Evolutionary conservation across 2,329 filamentous ascomycete genomes (phyloP), one percentile per base, ranked within the genome.

Genomic region (Colletotrichum agaves): DNA sequence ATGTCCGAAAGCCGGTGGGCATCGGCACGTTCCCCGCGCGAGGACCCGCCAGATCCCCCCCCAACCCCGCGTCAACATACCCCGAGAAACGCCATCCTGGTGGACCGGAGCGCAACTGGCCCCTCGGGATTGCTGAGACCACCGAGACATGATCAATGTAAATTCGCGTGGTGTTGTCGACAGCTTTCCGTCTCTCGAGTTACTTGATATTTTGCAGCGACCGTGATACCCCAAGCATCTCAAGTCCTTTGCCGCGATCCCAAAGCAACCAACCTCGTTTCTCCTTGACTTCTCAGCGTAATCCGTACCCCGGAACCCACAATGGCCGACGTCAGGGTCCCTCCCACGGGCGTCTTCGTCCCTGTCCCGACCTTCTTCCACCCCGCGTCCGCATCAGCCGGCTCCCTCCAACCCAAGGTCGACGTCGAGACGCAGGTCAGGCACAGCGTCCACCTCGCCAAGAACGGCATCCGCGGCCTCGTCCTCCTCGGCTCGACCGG

Each of bases 321-420:
- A 47, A 67, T 67, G 64, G 46, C 66, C 55, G 33, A 59, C 33
- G 61, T 37, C 11, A 67, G 64, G 55, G 64, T 67, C 49, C 83
- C 82, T 46, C 81, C 82, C 10, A 78, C 81, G 50, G 85, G 85
- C 62, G 82, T 87, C 72, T 86, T 83, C 75, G 85, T 87, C 63
- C 85, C 85, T 23, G 85, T 89, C 49, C 88, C 88, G 33, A 90
- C 88, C 49, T 90, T 90, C 82, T 91, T 87, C 77, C 76, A 80
- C 31, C 46, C 75, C 61, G 69, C 74, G 43, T 75, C 79, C 5
- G 75, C 82, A 8, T 75, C 78, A 17, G 82, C 82, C 64, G 78
- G 80, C 33, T 72, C 79, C 2, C 76, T 83, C 33, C 80, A 83
- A 35, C 79, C 85, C 35, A 81, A 81, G n/a, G 76, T 90, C 46